Evolutionary conservation across 768 basidiomycete species (phyloP).

Genomic region (Boletus coccyginus): DNA sequence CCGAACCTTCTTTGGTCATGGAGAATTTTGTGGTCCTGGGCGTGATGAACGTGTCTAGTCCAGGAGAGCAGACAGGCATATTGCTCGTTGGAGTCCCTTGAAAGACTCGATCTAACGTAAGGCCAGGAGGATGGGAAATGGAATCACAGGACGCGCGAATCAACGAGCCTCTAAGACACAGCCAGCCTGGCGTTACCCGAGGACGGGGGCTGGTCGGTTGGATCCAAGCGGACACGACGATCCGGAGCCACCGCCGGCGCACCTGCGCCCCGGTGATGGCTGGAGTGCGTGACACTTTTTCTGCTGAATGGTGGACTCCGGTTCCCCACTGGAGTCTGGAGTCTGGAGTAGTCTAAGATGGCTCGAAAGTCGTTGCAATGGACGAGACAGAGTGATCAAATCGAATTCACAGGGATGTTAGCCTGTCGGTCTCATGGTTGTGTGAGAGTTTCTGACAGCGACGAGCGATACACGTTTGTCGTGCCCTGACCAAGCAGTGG

Average conservation of each 20-base stretch:
- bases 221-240: too few species aligned
- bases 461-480: conserved; percentile 2
- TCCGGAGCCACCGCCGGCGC: too few species aligned
- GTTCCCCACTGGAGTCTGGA: too few species aligned
- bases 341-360: too few species aligned
- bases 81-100: background rate
- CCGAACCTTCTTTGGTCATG: background rate
- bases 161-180: background rate
- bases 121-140: background rate
- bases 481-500: conserved; percentile 21
- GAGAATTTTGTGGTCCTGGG: background rate
- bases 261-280: background rate
- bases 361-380: too few species aligned
- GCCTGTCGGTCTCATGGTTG: too few species aligned
- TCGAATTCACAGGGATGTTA: too few species aligned
- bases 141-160: background rate
- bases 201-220: too few species aligned
- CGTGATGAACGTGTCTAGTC: background rate
- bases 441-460: background rate
- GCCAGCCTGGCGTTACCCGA: background rate
- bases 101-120: background rate
- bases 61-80: background rate
- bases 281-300: background rate
- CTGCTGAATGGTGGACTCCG: too few species aligned
- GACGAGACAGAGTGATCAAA: too few species aligned